phyloP scores from a whole-genome alignment of 208 protist species.

The Hexamita inflata region DNA sequence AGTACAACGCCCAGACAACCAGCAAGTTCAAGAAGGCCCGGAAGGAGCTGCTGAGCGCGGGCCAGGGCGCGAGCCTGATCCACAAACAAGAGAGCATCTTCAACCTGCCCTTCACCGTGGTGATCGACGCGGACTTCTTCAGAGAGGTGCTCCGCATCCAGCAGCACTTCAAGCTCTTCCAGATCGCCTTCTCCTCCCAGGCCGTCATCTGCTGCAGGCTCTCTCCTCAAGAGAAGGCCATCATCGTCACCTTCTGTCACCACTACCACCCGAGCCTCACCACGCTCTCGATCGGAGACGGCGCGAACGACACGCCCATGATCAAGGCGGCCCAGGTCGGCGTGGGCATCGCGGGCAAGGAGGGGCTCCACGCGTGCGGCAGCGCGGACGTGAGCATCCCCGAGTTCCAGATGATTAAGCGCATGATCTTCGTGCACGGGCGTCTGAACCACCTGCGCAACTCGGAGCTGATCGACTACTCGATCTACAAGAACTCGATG shows the following conservation, averaged over 20 bases:
- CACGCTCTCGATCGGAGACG: conserved; percentile 34
- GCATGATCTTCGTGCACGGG: conserved; percentile 21
- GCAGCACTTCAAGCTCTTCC: background rate
- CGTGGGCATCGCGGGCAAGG: conserved; percentile 30
- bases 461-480: conserved; percentile 22
- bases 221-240: conserved; percentile 18
- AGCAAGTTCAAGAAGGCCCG: too few species aligned
- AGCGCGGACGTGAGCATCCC: conserved; percentile 23
- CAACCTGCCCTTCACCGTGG: conserved; percentile 5
- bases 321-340: conserved; percentile 35
- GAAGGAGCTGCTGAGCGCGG: too few species aligned
- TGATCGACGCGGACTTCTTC: conserved; percentile 15
- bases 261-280: background rate
- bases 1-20: too few species aligned
- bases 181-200: background rate
- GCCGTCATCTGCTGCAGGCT: conserved; percentile 11
- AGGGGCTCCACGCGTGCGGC: conserved; percentile 28
- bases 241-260: background rate
- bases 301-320: conserved; percentile 37
- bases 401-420: conserved; percentile 3
- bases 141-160: background rate
- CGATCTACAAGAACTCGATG: conserved; percentile 21
- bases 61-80: too few species aligned
- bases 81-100: background rate
- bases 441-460: conserved; percentile 10